phyloP scores from a whole-genome alignment of 805 yeast species.

The Candida vaughaniae region DNA sequence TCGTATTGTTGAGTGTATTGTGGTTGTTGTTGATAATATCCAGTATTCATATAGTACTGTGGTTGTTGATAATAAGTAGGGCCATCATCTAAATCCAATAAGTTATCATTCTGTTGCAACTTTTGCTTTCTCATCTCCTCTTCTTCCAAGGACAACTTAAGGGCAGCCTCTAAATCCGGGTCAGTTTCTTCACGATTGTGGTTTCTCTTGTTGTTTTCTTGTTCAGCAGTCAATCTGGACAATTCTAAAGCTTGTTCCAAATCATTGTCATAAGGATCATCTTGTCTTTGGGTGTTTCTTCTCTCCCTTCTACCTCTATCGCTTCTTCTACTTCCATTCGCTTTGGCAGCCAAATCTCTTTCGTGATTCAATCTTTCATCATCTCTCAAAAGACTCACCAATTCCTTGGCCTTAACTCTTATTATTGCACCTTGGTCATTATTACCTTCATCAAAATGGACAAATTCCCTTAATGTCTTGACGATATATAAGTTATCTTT shows the following conservation, averaged over 20 bases:
- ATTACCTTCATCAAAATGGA: conserved; percentile 72
- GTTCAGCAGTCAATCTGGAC: conserved; percentile 78
- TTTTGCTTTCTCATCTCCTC: conserved; percentile 61
- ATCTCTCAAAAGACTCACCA: conserved; percentile 75
- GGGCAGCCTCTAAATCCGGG: conserved; percentile 66
- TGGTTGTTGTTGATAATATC: conserved; percentile 36
- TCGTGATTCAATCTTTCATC: conserved; percentile 77
- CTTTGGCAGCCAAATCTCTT: conserved; percentile 45
- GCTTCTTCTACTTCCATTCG: conserved; percentile 19
- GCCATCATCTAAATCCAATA: conserved; percentile 53
- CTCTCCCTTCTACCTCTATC: conserved; percentile 20
- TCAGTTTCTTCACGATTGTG: conserved; percentile 47
- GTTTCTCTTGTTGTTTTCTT: conserved; percentile 57
- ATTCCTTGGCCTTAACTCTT: conserved; percentile 86
- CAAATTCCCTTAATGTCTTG: conserved; percentile 89
- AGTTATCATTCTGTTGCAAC: conserved; percentile 43
- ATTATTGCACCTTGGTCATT: conserved; percentile 83
- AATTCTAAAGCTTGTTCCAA: conserved; percentile 78
- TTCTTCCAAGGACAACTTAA: conserved; percentile 72
- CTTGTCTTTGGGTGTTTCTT: conserved; percentile 9
- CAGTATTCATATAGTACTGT: conserved; percentile 43
- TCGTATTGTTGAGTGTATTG: conserved; percentile 48
- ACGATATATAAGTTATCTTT: conserved; percentile 83
- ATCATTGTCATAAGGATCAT: conserved; percentile 64
- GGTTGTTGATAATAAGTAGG: conserved; percentile 18